Conservation (phyloP, 1,284 basidiomycete genomes). For the Stygiomarasmius scandens region DNA sequence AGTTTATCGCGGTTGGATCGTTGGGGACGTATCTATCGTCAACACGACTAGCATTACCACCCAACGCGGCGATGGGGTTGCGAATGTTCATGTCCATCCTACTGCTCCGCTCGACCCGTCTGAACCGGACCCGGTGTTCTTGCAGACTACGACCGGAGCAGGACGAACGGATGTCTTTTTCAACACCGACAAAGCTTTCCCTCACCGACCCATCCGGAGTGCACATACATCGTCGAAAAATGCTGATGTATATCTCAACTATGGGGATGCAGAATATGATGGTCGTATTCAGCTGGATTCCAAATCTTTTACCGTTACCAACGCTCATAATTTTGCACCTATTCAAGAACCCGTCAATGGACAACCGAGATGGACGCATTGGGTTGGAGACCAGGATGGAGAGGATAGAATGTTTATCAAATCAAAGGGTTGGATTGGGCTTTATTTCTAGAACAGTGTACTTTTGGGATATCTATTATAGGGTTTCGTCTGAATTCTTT, state of each 20-base stretch:
- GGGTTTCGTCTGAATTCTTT: neutral
- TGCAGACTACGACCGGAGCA: conserved; percentile 52
- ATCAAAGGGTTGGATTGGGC: conserved; percentile 54
- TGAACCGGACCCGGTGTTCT: conserved; percentile 34
- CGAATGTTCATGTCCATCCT: conserved; percentile 53
- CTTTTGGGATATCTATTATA: neutral
- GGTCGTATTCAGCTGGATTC: conserved; percentile 51
- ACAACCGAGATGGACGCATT: conserved; percentile 43
- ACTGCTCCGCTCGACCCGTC: conserved; percentile 32
- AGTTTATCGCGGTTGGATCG: conserved; percentile 57
- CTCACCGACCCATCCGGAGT: conserved; percentile 49
- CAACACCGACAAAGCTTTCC: conserved; percentile 37
- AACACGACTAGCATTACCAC: conserved; percentile 46
- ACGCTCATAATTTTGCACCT: conserved; percentile 29
- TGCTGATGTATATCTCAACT: conserved; percentile 57
- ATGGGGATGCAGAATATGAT: conserved; percentile 51
- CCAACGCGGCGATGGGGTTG: conserved; percentile 51
- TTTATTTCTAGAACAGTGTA: conserved; percentile 46
- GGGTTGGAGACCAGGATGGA: conserved; percentile 49
- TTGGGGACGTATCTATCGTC: conserved; percentile 53
- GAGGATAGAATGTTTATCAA: conserved; percentile 44
- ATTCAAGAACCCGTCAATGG: conserved; percentile 22
- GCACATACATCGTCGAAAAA: conserved; percentile 49
- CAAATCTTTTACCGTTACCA: conserved; percentile 42
- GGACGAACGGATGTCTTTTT: conserved; percentile 55